A percentile compares a stretch with the other conserved stretches of the same genome.
Conservation (phyloP, 306 rosid genomes). For the Vigna nakashimae region DNA sequence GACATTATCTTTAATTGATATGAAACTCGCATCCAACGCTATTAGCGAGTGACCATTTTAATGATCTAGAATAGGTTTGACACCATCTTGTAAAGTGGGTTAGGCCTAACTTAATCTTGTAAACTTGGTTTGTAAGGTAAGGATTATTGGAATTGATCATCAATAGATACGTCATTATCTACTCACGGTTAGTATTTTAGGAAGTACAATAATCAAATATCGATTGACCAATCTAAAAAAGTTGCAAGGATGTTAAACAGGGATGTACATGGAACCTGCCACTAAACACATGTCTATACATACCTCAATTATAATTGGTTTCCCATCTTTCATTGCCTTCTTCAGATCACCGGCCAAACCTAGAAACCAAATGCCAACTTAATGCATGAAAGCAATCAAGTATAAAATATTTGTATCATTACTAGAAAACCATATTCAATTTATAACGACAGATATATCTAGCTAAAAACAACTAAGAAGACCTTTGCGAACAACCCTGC, state of each 20-base stretch:
- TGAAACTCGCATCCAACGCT: too few relatives aligned
- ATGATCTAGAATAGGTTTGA: too few relatives aligned
- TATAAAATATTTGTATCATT: constrained; percentile 13
- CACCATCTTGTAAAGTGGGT: too few relatives aligned
- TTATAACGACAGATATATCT: constrained; percentile 26
- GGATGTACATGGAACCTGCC: constrained; percentile 8
- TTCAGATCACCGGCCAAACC: constrained; percentile 98
- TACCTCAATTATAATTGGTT: constrained; percentile 96
- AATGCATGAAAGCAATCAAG: neutral
- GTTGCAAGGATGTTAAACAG: constrained; percentile 1
- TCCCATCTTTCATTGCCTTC: constrained; percentile 99
- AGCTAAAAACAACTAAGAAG: constrained; percentile 31
- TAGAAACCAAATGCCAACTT: constrained; percentile 51
- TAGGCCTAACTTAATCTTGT: too few relatives aligned
- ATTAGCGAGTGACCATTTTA: too few relatives aligned
- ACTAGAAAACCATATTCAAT: constrained; percentile 1
- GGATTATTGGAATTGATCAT: neutral
- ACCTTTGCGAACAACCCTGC: constrained; percentile 98
- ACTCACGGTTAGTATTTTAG: constrained; percentile 5
- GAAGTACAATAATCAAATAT: constrained; percentile 10
- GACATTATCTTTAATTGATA: too few relatives aligned
- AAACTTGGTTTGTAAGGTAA: too few relatives aligned
- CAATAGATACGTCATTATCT: neutral
- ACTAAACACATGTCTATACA: constrained; percentile 20
- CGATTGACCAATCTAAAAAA: neutral